phyloP scores from a whole-genome alignment of 192 early-diverging fungal genomes.

The Linnemannia schmuckeri region DNA sequence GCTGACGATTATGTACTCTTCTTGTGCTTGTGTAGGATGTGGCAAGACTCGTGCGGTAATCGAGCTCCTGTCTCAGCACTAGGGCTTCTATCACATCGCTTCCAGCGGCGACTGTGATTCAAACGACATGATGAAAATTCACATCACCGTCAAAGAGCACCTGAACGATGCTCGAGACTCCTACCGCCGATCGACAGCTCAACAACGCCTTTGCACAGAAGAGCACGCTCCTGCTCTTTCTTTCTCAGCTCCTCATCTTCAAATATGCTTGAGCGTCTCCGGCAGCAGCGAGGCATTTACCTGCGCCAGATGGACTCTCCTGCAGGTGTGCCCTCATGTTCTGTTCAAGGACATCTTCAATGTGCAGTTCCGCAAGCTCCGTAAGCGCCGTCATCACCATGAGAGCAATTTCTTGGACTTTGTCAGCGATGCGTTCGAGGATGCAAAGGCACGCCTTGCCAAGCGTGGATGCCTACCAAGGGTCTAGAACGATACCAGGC shows the following conservation, averaged over 20 bases:
- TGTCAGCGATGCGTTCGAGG: too few species aligned
- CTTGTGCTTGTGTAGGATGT: too few species aligned
- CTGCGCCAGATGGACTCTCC: not conserved
- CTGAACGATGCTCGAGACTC: constrained; percentile 2
- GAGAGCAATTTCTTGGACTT: too few species aligned
- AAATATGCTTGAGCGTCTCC: constrained; percentile 13
- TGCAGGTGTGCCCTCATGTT: too few species aligned
- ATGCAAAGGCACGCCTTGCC: not conserved
- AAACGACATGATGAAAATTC: constrained; percentile 22
- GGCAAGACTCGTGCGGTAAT: constrained; percentile 21
- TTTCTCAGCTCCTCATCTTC: constrained; percentile 28
- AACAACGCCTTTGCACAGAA: constrained; percentile 12
- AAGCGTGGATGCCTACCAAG: constrained; percentile 7
- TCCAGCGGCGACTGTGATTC: constrained; percentile 7
- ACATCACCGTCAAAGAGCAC: not conserved
- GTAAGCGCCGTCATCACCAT: too few species aligned
- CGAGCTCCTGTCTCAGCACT: constrained; percentile 24
- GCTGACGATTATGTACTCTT: too few species aligned
- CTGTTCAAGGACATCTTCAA: too few species aligned
- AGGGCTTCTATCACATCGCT: constrained; percentile 28
- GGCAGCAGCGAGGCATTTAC: not conserved
- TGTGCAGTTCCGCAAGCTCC: too few species aligned
- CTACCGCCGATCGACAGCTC: too few species aligned
- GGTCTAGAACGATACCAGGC: constrained; percentile 17
- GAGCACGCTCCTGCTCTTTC: constrained; percentile 15